Evolutionary conservation across 805 yeast species (phyloP).

Genomic region (Saccharomycopsis schoenii): DNA sequence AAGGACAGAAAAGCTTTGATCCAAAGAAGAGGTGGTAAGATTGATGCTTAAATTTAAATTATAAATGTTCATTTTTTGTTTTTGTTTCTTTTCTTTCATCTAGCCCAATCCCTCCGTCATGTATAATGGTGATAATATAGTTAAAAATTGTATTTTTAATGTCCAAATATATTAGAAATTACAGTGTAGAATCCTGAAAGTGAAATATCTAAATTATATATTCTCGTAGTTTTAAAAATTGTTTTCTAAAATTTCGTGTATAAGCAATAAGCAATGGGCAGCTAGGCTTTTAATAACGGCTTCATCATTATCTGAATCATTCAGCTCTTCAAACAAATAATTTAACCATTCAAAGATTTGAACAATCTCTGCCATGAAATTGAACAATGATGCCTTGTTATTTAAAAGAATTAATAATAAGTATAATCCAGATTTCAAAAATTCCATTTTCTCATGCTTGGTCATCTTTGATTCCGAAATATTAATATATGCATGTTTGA

Average conservation of each 20-base stretch:
- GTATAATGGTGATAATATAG: not conserved
- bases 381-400: not conserved
- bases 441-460: slow-evolving; percentile 6
- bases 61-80: not conserved
- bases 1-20: slow-evolving; percentile 98
- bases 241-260: slow-evolving; percentile 5
- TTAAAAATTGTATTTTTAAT: slow-evolving; percentile 3
- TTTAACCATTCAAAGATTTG: slow-evolving; percentile 13
- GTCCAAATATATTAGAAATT: not conserved
- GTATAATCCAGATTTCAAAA: slow-evolving; percentile 11
- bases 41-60: slow-evolving; percentile 33
- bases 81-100: not conserved
- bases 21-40: slow-evolving; percentile 95
- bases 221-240: no score
- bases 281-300: slow-evolving; percentile 5
- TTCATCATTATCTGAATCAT: slow-evolving; percentile 8
- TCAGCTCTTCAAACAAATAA: slow-evolving; percentile 15
- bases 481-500: not conserved
- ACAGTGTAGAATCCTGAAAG: not conserved
- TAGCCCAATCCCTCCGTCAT: slow-evolving; percentile 1
- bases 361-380: slow-evolving; percentile 2
- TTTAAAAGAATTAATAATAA: slow-evolving; percentile 9
- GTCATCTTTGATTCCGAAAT: not conserved
- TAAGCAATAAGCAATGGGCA: slow-evolving; percentile 15
- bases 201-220: not conserved